Evolutionary conservation across 75 land plant species (phyloP).

Genomic region (Azolla pinnata): DNA sequence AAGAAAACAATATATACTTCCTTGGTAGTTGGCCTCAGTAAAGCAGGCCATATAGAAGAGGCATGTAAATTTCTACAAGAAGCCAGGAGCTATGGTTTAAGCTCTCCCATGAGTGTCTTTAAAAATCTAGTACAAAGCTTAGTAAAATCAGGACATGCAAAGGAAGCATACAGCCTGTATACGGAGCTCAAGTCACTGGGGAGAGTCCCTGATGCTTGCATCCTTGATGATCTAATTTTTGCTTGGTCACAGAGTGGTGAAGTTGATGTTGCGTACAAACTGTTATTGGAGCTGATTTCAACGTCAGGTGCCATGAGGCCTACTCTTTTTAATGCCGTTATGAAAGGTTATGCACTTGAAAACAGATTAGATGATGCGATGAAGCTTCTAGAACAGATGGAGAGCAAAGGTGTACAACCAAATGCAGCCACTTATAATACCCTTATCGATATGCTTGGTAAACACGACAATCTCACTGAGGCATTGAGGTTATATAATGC

Average conservation of each 20-base stretch:
- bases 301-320: not conserved
- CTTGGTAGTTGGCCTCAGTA: conserved; percentile 3
- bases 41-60: conserved; percentile 3
- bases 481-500: conserved; percentile 63
- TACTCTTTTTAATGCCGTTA: not conserved
- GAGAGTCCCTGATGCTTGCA: not conserved
- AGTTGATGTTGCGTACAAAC: not conserved
- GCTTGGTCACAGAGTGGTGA: conserved; percentile 5
- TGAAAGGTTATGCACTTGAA: conserved; percentile 8
- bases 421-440: conserved; percentile 50
- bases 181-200: not conserved
- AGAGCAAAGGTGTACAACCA: conserved; percentile 19
- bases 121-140: not conserved
- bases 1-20: not conserved
- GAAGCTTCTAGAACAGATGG: conserved; percentile 39
- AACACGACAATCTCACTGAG: conserved; percentile 43
- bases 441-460: conserved; percentile 46
- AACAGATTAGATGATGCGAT: conserved; percentile 39
- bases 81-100: not conserved
- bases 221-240: conserved; percentile 1
- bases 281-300: not conserved
- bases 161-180: not conserved
- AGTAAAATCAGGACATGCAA: not conserved
- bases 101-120: not conserved
- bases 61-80: not conserved